Percentiles rank a stretch among this genome's conserved stretches.
Conservation (phyloP, 2,329 filamentous ascomycete genomes). For the Sphaerulina vaccinii region DNA sequence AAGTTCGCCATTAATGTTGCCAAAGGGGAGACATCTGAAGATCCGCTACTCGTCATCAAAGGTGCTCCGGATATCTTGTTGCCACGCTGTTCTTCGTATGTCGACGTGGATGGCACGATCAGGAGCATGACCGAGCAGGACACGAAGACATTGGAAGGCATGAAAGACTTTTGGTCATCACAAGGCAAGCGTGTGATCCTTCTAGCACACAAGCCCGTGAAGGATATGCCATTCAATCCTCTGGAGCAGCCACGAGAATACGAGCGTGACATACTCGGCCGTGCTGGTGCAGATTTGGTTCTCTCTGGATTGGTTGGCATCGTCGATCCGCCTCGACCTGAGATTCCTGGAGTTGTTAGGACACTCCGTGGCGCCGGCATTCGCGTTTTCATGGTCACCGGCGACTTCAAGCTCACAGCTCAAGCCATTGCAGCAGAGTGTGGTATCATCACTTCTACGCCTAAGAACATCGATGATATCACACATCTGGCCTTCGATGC, state of each 20-base stretch:
- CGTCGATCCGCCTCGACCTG: slow-evolving; percentile 59
- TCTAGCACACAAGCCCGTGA: slow-evolving; percentile 54
- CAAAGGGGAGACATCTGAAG: slow-evolving; percentile 37
- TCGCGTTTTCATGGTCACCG: slow-evolving; percentile 78
- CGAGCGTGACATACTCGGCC: slow-evolving; percentile 57
- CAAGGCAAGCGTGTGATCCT: slow-evolving; percentile 69
- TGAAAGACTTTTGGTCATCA: slow-evolving; percentile 68
- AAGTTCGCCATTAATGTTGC: slow-evolving; percentile 74
- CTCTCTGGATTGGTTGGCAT: slow-evolving; percentile 59
- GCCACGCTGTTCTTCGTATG: slow-evolving; percentile 58
- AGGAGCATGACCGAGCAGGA: slow-evolving; percentile 54
- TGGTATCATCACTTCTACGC: slow-evolving; percentile 62
- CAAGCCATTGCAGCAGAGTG: slow-evolving; percentile 70
- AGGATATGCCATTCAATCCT: slow-evolving; percentile 57
- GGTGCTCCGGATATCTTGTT: slow-evolving; percentile 75
- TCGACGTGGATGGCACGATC: slow-evolving; percentile 56
- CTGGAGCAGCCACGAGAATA: slow-evolving; percentile 54
- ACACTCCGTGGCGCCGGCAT: slow-evolving; percentile 69
- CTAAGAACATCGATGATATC: slow-evolving; percentile 53
- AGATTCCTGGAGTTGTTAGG: slow-evolving; percentile 59
- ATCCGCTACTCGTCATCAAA: slow-evolving; percentile 67
- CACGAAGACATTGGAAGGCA: slow-evolving; percentile 53
- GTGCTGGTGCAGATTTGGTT: slow-evolving; percentile 48
- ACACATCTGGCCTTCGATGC: slow-evolving; percentile 48
- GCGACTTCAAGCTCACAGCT: slow-evolving; percentile 74